These are phyloP conservation scores for Mortierella polycephala DNA, from an alignment of 371 early-diverging fungal genomes.

Conservation along the genomic window DNA sequence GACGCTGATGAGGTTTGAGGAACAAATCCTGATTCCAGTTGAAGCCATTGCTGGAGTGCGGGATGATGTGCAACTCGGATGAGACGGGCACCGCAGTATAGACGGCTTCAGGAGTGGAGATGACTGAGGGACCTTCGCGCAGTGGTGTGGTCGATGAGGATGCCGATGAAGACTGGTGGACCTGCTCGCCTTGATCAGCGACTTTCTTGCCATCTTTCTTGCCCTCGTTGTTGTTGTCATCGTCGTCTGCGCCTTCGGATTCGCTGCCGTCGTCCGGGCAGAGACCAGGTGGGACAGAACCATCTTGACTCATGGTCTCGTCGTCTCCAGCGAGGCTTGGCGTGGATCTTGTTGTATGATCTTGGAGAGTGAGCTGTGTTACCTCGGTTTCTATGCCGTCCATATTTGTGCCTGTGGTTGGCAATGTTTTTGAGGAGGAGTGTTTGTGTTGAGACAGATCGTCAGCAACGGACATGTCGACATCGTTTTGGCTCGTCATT, in stretches of 20 bases:
- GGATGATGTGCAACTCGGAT: slow-evolving; percentile 43
- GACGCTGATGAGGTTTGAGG: slow-evolving; percentile 46
- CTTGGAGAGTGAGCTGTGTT: slow-evolving; percentile 5
- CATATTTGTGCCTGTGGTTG: slow-evolving; percentile 6
- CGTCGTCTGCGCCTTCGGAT: background rate
- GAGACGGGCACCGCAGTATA: slow-evolving; percentile 48
- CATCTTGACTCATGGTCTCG: slow-evolving; percentile 9
- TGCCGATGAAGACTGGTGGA: slow-evolving; percentile 12
- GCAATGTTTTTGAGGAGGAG: no score
- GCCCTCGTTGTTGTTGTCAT: background rate
- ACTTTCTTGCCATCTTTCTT: slow-evolving; percentile 1
- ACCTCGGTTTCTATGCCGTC: slow-evolving; percentile 24
- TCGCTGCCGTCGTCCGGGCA: slow-evolving; percentile 10
- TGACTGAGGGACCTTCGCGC: slow-evolving; percentile 30
- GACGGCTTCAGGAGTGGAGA: slow-evolving; percentile 25
- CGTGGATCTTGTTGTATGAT: background rate
- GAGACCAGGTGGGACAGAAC: slow-evolving; percentile 12
- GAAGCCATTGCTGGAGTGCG: slow-evolving; percentile 47
- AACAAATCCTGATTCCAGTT: slow-evolving; percentile 52
- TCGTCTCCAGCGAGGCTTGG: background rate
- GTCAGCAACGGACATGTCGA: no score
- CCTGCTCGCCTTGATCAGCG: background rate
- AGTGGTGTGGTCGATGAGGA: slow-evolving; percentile 21
- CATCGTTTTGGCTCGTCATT: no score
- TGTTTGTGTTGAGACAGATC: no score